Conservation (phyloP, 2,329 filamentous ascomycete species). For the Fusarium piperis region DNA sequence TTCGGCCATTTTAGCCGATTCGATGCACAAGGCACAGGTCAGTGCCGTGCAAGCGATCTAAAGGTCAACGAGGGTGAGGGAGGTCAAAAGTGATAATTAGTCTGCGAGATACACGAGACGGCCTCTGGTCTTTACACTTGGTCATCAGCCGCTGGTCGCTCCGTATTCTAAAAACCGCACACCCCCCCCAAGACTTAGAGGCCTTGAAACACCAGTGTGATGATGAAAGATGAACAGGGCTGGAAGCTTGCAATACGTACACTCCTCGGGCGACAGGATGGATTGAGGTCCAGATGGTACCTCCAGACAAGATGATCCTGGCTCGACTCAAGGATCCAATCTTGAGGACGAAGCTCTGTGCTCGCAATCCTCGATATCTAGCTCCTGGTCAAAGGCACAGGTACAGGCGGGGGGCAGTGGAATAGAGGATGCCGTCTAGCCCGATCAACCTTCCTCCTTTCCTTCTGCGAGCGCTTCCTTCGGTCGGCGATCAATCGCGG, state of each 20-base stretch:
- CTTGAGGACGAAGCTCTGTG: slow-evolving; percentile 72
- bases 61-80: slow-evolving; percentile 7
- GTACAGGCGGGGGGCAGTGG: slow-evolving; percentile 32
- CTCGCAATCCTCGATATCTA: slow-evolving; percentile 53
- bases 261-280: slow-evolving; percentile 51
- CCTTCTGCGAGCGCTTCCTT: slow-evolving; percentile 20
- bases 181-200: slow-evolving; percentile 11
- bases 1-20: slow-evolving; percentile 65
- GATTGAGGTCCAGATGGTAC: slow-evolving; percentile 29
- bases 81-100: slow-evolving; percentile 42
- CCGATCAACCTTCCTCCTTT: slow-evolving; percentile 35
- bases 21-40: slow-evolving; percentile 23
- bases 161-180: slow-evolving; percentile 25
- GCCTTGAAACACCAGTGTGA: slow-evolving; percentile 25
- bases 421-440: slow-evolving; percentile 31
- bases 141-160: slow-evolving; percentile 40
- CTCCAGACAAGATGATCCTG: slow-evolving; percentile 34
- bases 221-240: slow-evolving; percentile 45
- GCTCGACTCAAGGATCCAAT: slow-evolving; percentile 44
- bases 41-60: slow-evolving; percentile 23
- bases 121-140: slow-evolving; percentile 37
- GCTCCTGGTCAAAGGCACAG: slow-evolving; percentile 31
- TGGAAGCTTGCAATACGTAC: slow-evolving; percentile 65
- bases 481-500: slow-evolving; percentile 20
- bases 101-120: slow-evolving; percentile 41